A percentile compares a stretch with the other conserved stretches of the same genome.
phyloP scores from a whole-genome alignment of 2,329 filamentous ascomycete species.

The Ophioceras dolichostomum region DNA sequence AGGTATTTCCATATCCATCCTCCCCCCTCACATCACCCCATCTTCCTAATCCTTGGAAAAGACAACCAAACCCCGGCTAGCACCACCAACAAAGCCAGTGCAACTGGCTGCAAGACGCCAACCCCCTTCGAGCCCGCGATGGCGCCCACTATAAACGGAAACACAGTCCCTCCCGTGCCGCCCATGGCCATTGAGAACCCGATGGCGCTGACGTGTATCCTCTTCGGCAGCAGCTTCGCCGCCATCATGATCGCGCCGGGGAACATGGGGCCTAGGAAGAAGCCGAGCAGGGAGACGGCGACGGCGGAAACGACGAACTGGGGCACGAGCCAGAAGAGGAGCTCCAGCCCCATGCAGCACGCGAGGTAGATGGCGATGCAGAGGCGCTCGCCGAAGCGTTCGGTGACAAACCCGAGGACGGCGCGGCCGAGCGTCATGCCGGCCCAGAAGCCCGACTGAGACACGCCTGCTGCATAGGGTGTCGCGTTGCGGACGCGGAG shows the following conservation, averaged over 20 bases:
- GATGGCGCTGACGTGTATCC: conserved; percentile 50
- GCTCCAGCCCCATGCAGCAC: conserved; percentile 49
- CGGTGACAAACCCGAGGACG: conserved; percentile 62
- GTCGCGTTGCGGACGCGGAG: conserved; percentile 57
- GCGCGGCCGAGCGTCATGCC: conserved; percentile 63
- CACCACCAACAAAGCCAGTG: conserved; percentile 34
- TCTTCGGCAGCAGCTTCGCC: conserved; percentile 47
- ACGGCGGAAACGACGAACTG: conserved; percentile 64
- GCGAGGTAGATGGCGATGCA: conserved; percentile 52
- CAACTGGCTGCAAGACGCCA: conserved; percentile 41
- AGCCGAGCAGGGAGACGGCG: conserved; percentile 59
- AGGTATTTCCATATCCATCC: too few relatives aligned
- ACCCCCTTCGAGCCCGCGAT: conserved; percentile 47
- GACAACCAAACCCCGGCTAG: conserved; percentile 33
- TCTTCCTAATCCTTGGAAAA: conserved; percentile 28
- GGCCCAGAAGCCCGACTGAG: conserved; percentile 70
- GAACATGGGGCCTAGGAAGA: conserved; percentile 71
- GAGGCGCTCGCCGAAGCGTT: conserved; percentile 55
- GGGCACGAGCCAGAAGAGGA: conserved; percentile 74
- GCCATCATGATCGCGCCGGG: conserved; percentile 59
- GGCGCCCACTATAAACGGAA: conserved; percentile 51
- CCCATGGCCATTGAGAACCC: conserved; percentile 70
- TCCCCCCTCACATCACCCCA: too few relatives aligned
- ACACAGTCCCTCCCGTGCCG: conserved; percentile 55
- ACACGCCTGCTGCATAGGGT: conserved; percentile 60